Base-by-base conservation (phyloP, 2,329 filamentous ascomycete genomes). In the Helotiales sp. region DNA sequence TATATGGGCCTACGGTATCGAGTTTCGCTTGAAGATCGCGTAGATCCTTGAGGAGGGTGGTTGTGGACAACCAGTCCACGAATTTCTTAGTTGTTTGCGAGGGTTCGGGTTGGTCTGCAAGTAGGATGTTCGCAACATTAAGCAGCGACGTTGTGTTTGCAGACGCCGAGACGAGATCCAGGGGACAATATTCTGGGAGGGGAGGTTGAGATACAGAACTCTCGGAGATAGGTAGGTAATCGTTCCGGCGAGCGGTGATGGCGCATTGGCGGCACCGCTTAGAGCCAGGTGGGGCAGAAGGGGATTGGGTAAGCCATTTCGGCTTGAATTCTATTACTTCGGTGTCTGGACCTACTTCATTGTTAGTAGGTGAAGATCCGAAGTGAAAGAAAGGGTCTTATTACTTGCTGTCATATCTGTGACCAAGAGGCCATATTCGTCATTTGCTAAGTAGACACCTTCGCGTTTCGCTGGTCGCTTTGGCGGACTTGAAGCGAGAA, bases 221-320 rank as follows among this genome's bases (percentile, higher is more conserved):
- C 61, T 62, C 52, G 60, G 60, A 33, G 36, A 38, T 19, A 29
- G 54, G 24, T 49, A 54, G 56, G 52, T 65, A 27, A 29, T 65
- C 59, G 34, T 66, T 65, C 30, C 59, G 61, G 12, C 59, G 61
- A 13, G 70, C 64, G 22, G 65, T 64, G 15, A 67, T 63, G 4
- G 90, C 90, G 70, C 90, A 95, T 36, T 88, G 91, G 30, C 90
- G 84, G 74, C 90, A 95, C 51, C 88, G 79, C 51, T 77, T 81
- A 38, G 88, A 82, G 27, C 75, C 73, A 0, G 69, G 25, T 1
- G 90, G 90, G 0, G 90, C 89, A 34, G 83, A 85, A 3, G 87
- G 89, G 2, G 89, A 93, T 70, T 92, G 89, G 8, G 80, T 75
- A 25, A 95, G 81, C 90, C 90, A 95, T 73, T 95, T 95, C 13